Conservation (phyloP, 768 basidiomycete species). For the Xerocomellus chrysenteron region DNA sequence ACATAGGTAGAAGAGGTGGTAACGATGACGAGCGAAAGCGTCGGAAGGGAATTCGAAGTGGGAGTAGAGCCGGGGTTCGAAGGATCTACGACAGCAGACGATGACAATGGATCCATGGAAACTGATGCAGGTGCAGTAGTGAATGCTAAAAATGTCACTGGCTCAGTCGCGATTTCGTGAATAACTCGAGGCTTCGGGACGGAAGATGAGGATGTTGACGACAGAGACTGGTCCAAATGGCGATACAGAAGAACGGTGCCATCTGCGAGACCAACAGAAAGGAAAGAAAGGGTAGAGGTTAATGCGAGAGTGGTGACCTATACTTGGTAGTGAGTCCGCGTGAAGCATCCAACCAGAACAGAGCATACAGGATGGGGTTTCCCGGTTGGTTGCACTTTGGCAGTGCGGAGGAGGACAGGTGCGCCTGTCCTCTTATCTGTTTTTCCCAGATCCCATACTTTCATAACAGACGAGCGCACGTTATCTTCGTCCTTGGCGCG, state of each 20-base stretch:
- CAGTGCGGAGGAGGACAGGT: conserved; percentile 68
- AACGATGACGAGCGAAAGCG: conserved; percentile 76
- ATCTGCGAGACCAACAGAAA: conserved; percentile 92
- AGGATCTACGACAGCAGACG: conserved; percentile 16
- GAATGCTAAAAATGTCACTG: conserved; percentile 92
- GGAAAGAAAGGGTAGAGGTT: conserved; percentile 73
- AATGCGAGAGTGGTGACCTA: conserved; percentile 80
- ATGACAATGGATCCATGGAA: conserved; percentile 21
- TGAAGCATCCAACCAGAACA: background rate
- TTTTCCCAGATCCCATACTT: conserved; percentile 85
- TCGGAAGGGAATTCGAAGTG: conserved; percentile 30
- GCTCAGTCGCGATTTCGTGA: conserved; percentile 82
- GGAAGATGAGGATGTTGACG: conserved; percentile 60
- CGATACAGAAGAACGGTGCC: conserved; percentile 91
- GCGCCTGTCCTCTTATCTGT: conserved; percentile 61
- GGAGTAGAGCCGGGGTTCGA: conserved; percentile 8
- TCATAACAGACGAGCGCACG: conserved; percentile 65
- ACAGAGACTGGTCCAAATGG: conserved; percentile 87
- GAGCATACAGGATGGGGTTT: conserved; percentile 71
- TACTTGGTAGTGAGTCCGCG: background rate
- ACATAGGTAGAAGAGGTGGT: conserved; percentile 81
- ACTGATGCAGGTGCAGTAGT: conserved; percentile 37
- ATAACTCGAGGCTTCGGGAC: conserved; percentile 86
- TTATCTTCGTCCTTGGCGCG: conserved; percentile 68
- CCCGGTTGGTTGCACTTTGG: conserved; percentile 72